Base-by-base conservation (phyloP, 2,329 filamentous ascomycete genomes). In the Xylogone sp. region DNA sequence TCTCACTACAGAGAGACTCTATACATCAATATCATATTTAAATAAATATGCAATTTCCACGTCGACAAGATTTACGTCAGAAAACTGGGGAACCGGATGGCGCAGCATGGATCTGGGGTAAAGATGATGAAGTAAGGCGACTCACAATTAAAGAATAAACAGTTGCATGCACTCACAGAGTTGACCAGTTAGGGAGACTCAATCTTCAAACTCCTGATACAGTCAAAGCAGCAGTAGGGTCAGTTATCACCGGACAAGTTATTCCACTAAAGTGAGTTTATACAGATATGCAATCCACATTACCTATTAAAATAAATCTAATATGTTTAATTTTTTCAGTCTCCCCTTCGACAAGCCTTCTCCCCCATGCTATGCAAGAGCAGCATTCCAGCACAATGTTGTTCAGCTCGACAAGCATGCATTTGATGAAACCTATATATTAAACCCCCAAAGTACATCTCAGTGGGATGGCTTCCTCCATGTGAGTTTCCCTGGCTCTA, bases 391-490 rank as follows among this genome's bases (percentile, higher is more conserved):
- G 19, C 65, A 68, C 42, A 54, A 56, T 43, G 29, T 46, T 42
- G 49, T 59, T 12, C 44, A 39, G 5, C 49, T 51, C 1, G 51
- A 54, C 10, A 19, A 52, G 16, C 24, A 27, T 27, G 54, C 83
- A 42, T 83, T 84, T 61, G 82, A 84, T 60, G 81, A 84, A 62
- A 66, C 76, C 19, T 78, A 79, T 73, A 73, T 71, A 1, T 78
- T 82, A 59, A 82, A 83, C 64, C 75, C 78, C 1, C 79, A 81
- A 63, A 71, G 71, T 9, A 77, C 75, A 43, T 77, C 73, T 46
- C 78, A 82, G 62, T 82, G 76, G 76, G 78, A 81, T 51, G 77
- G 77, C 0, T 62, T 79, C 21, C 69, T 76, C 46, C 75, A 45
- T 45, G 43, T 45, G n/a, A 45, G 3, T 27, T 6, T 27, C 24